Evolutionary conservation across 2,329 filamentous ascomycete genomes (phyloP).

Genomic region (Scedosporium boydii): DNA sequence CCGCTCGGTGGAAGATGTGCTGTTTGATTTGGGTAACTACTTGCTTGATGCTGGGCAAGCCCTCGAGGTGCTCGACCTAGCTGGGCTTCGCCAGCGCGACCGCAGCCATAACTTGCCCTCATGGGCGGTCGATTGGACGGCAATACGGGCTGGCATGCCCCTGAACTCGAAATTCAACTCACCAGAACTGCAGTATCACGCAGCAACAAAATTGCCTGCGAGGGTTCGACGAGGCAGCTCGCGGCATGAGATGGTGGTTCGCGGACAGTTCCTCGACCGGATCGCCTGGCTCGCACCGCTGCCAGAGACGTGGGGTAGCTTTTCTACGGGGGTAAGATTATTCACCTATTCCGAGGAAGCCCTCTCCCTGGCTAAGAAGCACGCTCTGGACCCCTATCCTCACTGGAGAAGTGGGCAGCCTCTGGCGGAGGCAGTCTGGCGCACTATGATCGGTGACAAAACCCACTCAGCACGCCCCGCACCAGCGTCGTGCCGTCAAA

Average conservation of each 20-base stretch:
- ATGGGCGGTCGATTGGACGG: not conserved
- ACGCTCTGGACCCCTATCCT: not conserved
- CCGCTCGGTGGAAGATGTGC: not conserved
- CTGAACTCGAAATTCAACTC: not conserved
- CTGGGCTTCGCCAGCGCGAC: not conserved
- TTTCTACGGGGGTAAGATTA: not conserved
- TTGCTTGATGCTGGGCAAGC: not conserved
- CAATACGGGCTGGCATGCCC: not conserved
- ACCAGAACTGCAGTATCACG: not conserved
- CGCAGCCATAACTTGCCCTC: not conserved
- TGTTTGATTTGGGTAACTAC: not conserved
- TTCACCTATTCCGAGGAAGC: not conserved
- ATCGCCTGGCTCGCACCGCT: not conserved
- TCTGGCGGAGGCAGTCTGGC: conserved; percentile 3
- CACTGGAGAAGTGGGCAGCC: not conserved
- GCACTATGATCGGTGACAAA: conserved; percentile 3
- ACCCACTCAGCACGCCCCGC: not conserved
- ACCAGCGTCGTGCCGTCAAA: not conserved
- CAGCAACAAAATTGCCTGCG: not conserved
- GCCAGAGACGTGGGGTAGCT: not conserved
- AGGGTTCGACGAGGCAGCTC: not conserved
- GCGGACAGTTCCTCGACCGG: not conserved
- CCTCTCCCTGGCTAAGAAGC: not conserved
- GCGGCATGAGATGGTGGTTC: not conserved
- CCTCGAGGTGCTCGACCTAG: not conserved